Base-by-base conservation (phyloP, 768 basidiomycete genomes). In the Coprinopsis cinerea region DNA sequence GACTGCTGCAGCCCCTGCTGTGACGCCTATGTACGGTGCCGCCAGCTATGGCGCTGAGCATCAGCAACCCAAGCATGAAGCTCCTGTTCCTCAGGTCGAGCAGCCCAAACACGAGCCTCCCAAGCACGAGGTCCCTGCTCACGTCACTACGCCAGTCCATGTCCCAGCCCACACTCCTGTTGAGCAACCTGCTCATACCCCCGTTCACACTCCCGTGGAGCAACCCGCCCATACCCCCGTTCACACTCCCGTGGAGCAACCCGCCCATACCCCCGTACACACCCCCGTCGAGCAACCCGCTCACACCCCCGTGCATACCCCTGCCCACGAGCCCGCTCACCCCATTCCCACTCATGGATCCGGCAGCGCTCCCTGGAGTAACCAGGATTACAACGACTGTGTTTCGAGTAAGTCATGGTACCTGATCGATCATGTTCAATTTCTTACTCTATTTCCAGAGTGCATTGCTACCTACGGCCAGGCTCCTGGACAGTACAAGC, bases 391-490 rank as follows among this genome's bases (percentile, higher is more conserved):
- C 68, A 68, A 83, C 56, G 72, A 72, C 66, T 88, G 86, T 60
- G 85, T 88, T 32, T 75, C 81, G 57, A 79, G 85, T 88, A 58
- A 62, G 82, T 74, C 15, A 36, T 39, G 23, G 15, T 10, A 20
- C 32, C 30, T 40, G 22, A 20, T 4, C 18, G 37, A 7, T 18
- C 22, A n/a, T 10, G 17, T 26, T 9, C 5, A 47, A 25, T 2
- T 6, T 30, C 39, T 39, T 22, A 41, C 35, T 22, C 3, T 23
- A 18, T 36, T 28, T 35, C 15, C 51, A 85, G 83, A 86, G 74
- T 88, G 86, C 59, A 63, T 83, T 53, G 79, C 82, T 43, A 65
- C 71, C n/a, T 86, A 71, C 61, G 82, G 80, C 48, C 53, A 60
- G 20, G 55, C 65, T 10, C 55, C 66, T 46, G 61, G 67, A 24